phyloP scores from a whole-genome alignment of 2,329 filamentous ascomycete species.

The Lecanosticta acicola region DNA sequence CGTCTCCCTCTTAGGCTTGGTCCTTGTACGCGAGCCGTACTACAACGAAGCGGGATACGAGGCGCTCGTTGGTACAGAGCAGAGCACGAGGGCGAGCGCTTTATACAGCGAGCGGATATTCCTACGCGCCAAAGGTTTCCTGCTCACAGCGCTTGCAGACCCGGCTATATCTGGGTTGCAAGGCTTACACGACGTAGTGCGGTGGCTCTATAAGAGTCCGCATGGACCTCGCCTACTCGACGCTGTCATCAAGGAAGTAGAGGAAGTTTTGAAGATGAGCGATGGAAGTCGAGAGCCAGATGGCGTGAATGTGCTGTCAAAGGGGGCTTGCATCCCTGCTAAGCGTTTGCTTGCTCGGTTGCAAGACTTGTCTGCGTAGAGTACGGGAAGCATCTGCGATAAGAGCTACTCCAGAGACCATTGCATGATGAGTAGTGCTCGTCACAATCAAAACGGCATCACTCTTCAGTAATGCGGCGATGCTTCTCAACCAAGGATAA shows the following conservation, averaged over 20 bases:
- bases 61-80: slow-evolving; percentile 33
- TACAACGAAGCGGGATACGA: slow-evolving; percentile 62
- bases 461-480: no score
- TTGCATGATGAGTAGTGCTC: no score
- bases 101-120: slow-evolving; percentile 29
- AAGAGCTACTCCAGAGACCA: no score
- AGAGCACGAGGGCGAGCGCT: slow-evolving; percentile 23
- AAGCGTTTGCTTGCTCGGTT: slow-evolving; percentile 36
- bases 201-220: slow-evolving; percentile 45
- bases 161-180: slow-evolving; percentile 30
- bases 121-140: slow-evolving; percentile 21
- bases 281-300: slow-evolving; percentile 34
- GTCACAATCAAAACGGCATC: no score
- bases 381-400: background rate
- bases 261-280: slow-evolving; percentile 39
- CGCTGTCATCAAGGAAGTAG: slow-evolving; percentile 40
- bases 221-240: slow-evolving; percentile 37
- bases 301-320: slow-evolving; percentile 44
- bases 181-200: slow-evolving; percentile 49
- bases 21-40: slow-evolving; percentile 54
- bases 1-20: slow-evolving; percentile 26
- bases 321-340: slow-evolving; percentile 38
- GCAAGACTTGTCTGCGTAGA: slow-evolving; percentile 22
- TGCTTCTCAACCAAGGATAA: no score
- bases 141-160: slow-evolving; percentile 36